These are phyloP conservation scores for Mucor velutinosus DNA, from an alignment of 371 early-diverging fungal genomes.

Conservation along the genomic window DNA sequence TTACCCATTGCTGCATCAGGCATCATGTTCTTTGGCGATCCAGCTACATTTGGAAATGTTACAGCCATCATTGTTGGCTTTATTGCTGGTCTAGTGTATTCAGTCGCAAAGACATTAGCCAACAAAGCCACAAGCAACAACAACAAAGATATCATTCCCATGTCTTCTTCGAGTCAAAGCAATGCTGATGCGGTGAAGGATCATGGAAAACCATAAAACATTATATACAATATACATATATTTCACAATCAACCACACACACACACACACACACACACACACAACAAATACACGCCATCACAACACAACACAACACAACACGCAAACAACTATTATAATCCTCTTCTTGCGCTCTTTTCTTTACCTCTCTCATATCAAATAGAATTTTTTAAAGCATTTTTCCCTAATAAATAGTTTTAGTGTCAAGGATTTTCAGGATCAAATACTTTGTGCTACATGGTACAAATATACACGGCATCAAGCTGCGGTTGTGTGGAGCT, in stretches of 20 bases:
- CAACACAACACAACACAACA: background rate
- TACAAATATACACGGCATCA: no score
- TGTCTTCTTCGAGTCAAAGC: constrained; percentile 43
- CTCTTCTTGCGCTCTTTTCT: background rate
- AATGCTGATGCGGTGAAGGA: constrained; percentile 36
- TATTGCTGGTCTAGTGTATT: constrained; percentile 84
- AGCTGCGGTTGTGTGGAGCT: no score
- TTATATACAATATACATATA: background rate
- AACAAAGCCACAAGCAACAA: constrained; percentile 41
- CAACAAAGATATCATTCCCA: constrained; percentile 30
- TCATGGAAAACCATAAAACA: constrained; percentile 25
- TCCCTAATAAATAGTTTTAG: background rate
- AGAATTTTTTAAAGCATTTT: background rate
- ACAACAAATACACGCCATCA: background rate
- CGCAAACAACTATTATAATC: background rate
- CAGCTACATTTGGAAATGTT: constrained; percentile 79
- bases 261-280: background rate
- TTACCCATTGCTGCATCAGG: constrained; percentile 95
- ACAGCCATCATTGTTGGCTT: constrained; percentile 81
- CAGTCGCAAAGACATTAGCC: constrained; percentile 62
- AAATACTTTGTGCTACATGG: background rate
- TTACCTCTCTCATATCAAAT: background rate
- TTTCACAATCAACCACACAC: background rate
- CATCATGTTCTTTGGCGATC: constrained; percentile 93
- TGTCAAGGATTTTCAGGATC: background rate